phyloP scores from a whole-genome alignment of 306 rosid species.

The Begonia fuchsioides region DNA sequence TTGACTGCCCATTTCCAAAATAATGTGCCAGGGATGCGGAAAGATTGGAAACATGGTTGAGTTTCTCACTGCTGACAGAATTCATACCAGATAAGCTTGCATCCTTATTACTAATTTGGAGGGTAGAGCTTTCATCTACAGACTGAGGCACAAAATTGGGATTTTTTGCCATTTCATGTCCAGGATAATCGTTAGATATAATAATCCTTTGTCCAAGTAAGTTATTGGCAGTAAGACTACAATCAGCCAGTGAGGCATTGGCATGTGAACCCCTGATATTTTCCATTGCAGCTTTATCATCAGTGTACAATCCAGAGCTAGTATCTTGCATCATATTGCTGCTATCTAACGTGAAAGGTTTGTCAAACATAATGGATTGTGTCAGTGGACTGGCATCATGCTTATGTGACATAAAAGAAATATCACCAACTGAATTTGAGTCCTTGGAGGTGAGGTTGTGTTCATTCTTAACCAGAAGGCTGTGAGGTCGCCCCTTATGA shows the following conservation, averaged over 20 bases:
- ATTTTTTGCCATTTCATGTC: conserved; percentile 26
- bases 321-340: conserved; percentile 18
- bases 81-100: conserved; percentile 27
- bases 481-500: conserved; percentile 34
- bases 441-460: no score
- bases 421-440: conserved; percentile 22
- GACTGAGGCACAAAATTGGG: conserved; percentile 23
- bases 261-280: conserved; percentile 18
- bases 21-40: conserved; percentile 77
- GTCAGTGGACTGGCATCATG: conserved; percentile 21
- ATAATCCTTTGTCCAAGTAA: conserved; percentile 33
- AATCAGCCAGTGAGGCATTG: background rate
- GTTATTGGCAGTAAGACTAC: conserved; percentile 23
- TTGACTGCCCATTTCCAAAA: conserved; percentile 61
- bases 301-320: conserved; percentile 20
- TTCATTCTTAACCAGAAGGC: conserved; percentile 28
- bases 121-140: conserved; percentile 28
- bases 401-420: conserved; percentile 22
- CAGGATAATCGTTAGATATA: conserved; percentile 32
- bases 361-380: conserved; percentile 25
- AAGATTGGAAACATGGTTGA: conserved; percentile 42
- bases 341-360: conserved; percentile 17
- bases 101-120: conserved; percentile 30
- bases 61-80: conserved; percentile 46
- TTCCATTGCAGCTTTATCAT: conserved; percentile 20